Evolutionary conservation across 495 filamentous ascomycete genomes (phyloP).

Genomic region (Xylaria cubensis): DNA sequence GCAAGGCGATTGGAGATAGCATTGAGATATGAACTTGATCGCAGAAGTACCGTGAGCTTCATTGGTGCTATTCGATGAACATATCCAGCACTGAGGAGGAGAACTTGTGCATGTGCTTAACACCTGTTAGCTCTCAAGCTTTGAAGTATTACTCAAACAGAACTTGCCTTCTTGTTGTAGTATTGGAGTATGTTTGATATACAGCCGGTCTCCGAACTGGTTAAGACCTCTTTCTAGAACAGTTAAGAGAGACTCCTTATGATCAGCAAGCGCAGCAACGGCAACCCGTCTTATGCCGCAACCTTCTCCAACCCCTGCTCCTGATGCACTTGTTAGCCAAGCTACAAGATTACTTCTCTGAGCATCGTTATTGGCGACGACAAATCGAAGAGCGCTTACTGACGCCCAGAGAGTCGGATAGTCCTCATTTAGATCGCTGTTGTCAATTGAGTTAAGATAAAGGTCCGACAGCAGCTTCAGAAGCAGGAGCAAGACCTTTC

Average conservation of each 20-base stretch:
- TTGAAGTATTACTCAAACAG: neutral
- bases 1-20: constrained; percentile 87
- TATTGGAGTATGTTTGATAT: constrained; percentile 81
- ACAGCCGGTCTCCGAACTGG: constrained; percentile 84
- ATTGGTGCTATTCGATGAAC: constrained; percentile 66
- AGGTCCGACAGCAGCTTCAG: constrained; percentile 66
- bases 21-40: constrained; percentile 74
- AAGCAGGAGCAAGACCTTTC: constrained; percentile 61
- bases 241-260: constrained; percentile 58
- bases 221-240: constrained; percentile 71
- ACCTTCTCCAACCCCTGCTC: constrained; percentile 68
- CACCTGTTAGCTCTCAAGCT: constrained; percentile 37
- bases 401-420: constrained; percentile 51
- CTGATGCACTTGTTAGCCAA: constrained; percentile 71
- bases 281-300: constrained; percentile 68
- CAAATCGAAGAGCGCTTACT: constrained; percentile 50
- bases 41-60: constrained; percentile 67
- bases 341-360: constrained; percentile 63
- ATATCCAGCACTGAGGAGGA: constrained; percentile 80
- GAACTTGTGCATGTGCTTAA: constrained; percentile 75
- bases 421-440: constrained; percentile 41
- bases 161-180: constrained; percentile 82
- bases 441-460: constrained; percentile 50
- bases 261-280: constrained; percentile 63
- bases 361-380: constrained; percentile 46